Evolutionary conservation across 371 early-diverging fungal genomes (phyloP).

Genomic region (Thermomucor indicae-seudaticae): DNA sequence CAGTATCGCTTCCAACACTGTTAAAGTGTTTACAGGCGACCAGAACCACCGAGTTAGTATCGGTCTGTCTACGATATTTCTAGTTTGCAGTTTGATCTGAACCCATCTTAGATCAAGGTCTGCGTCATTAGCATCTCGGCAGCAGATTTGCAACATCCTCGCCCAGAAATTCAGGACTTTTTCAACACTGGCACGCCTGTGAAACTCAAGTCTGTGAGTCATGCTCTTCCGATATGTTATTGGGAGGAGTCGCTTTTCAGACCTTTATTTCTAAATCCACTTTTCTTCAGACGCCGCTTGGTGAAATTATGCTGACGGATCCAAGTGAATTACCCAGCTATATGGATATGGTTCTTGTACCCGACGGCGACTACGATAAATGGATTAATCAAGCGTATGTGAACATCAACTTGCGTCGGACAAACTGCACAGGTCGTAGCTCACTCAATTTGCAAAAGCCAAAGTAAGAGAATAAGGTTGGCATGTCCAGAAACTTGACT

Average conservation of each 20-base stretch:
- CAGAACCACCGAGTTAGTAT: conserved; percentile 46
- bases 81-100: too few species aligned
- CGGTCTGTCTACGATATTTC: too few species aligned
- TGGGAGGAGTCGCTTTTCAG: too few species aligned
- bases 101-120: conserved; percentile 42
- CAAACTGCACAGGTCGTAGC: conserved; percentile 62
- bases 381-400: conserved; percentile 54
- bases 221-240: background rate
- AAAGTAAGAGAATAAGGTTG: conserved; percentile 32
- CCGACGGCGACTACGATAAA: conserved; percentile 59
- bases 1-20: conserved; percentile 49
- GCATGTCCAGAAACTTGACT: background rate
- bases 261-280: too few species aligned
- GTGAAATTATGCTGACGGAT: conserved; percentile 56
- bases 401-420: conserved; percentile 58
- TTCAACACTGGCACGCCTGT: conserved; percentile 35
- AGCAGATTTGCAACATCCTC: conserved; percentile 46
- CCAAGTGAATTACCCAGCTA: conserved; percentile 54
- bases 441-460: conserved; percentile 58
- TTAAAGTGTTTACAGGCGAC: conserved; percentile 64
- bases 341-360: conserved; percentile 59
- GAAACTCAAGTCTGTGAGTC: conserved; percentile 46
- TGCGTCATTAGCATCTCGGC: conserved; percentile 48
- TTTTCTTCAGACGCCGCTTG: conserved; percentile 44
- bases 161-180: conserved; percentile 45